These are phyloP conservation scores for Poterioochromonas sp. DNA, from an alignment of 352 stramenopile species.

Conservation along the genomic window DNA sequence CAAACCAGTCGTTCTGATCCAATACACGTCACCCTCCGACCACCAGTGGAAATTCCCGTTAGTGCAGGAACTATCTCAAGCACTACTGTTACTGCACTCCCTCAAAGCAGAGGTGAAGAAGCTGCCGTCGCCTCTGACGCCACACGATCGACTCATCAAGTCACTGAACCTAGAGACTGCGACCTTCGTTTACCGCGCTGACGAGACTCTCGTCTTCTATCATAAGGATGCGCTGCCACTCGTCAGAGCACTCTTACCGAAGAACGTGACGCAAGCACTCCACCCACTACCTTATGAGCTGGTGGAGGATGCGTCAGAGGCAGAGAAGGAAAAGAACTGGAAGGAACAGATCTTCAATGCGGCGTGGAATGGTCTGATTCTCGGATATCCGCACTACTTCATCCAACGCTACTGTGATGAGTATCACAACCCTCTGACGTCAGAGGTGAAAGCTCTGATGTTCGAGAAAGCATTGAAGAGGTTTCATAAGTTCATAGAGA, in stretches of 20 bases:
- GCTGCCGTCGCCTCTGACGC: neutral
- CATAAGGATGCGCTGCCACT: neutral
- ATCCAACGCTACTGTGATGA: neutral
- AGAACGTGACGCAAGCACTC: neutral
- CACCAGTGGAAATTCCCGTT: constrained; percentile 31
- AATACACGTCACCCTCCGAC: neutral
- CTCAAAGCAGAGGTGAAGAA: neutral
- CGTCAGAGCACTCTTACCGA: neutral
- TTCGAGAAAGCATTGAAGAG: too few relatives aligned
- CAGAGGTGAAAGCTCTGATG: too few relatives aligned
- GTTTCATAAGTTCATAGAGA: too few relatives aligned
- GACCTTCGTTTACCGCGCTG: neutral
- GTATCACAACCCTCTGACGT: neutral
- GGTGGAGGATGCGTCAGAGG: neutral
- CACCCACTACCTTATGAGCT: neutral
- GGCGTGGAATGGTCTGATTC: neutral
- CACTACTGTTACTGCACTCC: neutral
- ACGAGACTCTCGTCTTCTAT: constrained; percentile 24
- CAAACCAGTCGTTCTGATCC: constrained; percentile 16
- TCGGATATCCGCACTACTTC: constrained; percentile 13
- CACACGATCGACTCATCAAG: neutral
- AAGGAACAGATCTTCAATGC: constrained; percentile 15
- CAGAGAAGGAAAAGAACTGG: neutral
- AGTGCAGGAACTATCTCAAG: neutral
- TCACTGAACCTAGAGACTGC: neutral